Conservation (phyloP, 345 rosid genomes). For the Raphanus sativus region DNA sequence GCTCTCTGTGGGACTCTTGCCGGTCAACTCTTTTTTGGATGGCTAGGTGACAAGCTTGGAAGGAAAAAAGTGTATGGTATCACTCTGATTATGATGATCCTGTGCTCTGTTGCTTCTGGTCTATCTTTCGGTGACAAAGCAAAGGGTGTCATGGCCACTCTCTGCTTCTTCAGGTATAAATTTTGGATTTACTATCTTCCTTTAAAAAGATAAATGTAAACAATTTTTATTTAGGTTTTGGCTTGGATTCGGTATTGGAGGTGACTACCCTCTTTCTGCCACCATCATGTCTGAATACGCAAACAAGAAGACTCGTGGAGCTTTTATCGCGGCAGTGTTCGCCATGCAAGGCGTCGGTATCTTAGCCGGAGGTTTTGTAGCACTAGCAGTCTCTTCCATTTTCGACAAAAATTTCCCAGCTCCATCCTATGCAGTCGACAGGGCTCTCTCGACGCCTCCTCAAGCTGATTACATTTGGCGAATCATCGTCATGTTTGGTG, state of each 20-base stretch:
- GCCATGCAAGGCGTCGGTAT: constrained; percentile 4
- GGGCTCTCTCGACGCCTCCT: constrained; percentile 51
- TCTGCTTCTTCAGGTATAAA: constrained; percentile 42
- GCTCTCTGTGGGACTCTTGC: constrained; percentile 39
- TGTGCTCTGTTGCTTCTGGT: constrained; percentile 40
- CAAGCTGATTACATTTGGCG: constrained; percentile 72
- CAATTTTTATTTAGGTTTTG: constrained; percentile 45
- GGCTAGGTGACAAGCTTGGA: constrained; percentile 50
- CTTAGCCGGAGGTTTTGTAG: constrained; percentile 55
- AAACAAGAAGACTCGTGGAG: constrained; percentile 55
- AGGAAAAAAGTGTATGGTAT: constrained; percentile 44
- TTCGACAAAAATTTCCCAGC: constrained; percentile 48
- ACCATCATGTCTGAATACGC: constrained; percentile 88
- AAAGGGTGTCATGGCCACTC: constrained; percentile 41
- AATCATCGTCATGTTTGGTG: constrained; percentile 70
- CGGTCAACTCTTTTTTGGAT: constrained; percentile 46
- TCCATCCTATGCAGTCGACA: constrained; percentile 38
- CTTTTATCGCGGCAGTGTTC: background rate
- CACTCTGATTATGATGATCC: constrained; percentile 43
- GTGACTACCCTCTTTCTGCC: constrained; percentile 84
- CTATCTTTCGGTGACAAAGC: constrained; percentile 37
- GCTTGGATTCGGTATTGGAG: constrained; percentile 84
- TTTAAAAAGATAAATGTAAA: background rate
- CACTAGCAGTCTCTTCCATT: constrained; percentile 35
- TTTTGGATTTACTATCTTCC: background rate